Base-by-base conservation (phyloP, 2,329 filamentous ascomycete genomes). In the Hyphodiscus sp. region DNA sequence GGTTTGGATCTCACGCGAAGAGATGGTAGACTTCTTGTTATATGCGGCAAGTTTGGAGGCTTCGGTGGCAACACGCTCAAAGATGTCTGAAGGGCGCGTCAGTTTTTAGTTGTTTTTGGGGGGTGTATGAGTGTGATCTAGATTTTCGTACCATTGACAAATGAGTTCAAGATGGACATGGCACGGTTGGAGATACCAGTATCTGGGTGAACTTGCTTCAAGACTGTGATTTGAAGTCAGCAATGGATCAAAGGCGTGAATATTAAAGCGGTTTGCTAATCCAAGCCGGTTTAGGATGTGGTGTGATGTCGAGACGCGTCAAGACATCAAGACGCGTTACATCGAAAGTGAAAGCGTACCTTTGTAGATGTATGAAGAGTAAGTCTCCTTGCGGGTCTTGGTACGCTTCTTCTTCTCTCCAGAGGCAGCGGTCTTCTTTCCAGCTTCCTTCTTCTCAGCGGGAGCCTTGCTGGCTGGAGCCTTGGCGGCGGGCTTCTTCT, bases 11-110 rank as follows among this genome's bases (percentile, higher is more conserved):
- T 99, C 94, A 71, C 94, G 88, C 65, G 94, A 97, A 51, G 92
- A 97, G 78, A 99, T 99, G 73, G 94, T 99, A 49, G 92, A 97
- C 84, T 99, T 99, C 88, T 97, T 99, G 87, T 99, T 99, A 83
- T 99, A 99, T 61, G 94, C 94, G 66, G 94, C 94, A 58, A 99
- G 87, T 87, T 99, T 99, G 73, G 90, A 96, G 50, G 94, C 94
- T 78, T 99, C 94, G 56, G 94, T 96, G 63, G 94, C 94, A 67
- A 99, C 92, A 68, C 94, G 91, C 86, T 99, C 94, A 74, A 99
- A 99, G 74, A 99, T 99, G 70, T 99, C 91, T 94, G 58, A n/a
- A 26, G 41, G 52, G 29, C 30, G 51, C 41, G 62, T 66, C 55
- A 70, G 64, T 57, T 61, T n/a, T 41, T 19, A 10, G 26, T 16